These are phyloP conservation scores for Cercospora citrullina DNA, from an alignment of 2,329 filamentous ascomycete species.

Conservation along the genomic window DNA sequence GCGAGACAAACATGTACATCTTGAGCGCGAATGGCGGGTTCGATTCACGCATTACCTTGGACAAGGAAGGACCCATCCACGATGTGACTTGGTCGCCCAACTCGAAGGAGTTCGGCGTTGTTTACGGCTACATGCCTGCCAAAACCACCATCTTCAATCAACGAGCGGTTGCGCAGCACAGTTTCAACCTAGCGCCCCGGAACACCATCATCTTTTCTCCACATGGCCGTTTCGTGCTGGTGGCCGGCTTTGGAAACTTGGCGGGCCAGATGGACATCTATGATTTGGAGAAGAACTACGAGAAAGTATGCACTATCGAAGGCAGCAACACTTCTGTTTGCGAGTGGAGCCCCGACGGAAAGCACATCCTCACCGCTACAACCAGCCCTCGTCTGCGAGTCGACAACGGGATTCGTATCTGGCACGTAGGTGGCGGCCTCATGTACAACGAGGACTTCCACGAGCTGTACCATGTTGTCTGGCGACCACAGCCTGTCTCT, in stretches of 20 bases:
- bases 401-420: conserved; percentile 93
- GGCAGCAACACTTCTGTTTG: conserved; percentile 94
- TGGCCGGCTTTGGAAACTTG: conserved; percentile 96
- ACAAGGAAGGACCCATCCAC: conserved; percentile 97
- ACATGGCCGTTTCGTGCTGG: conserved; percentile 85
- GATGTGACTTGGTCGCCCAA: conserved; percentile 98
- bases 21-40: conserved; percentile 88
- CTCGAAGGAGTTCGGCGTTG: conserved; percentile 94
- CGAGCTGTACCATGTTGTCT: conserved; percentile 84
- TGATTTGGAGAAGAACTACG: conserved; percentile 90
- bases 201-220: conserved; percentile 97
- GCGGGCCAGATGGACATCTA: conserved; percentile 98
- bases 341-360: conserved; percentile 95
- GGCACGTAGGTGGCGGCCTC: conserved; percentile 82
- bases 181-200: conserved; percentile 80
- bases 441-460: conserved; percentile 96
- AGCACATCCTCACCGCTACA: conserved; percentile 94
- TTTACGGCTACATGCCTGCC: conserved; percentile 98
- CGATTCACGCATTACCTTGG: conserved; percentile 76
- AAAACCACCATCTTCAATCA: conserved; percentile 98
- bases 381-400: conserved; percentile 93
- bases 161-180: conserved; percentile 77
- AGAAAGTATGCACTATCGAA: conserved; percentile 90
- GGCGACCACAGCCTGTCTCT: conserved; percentile 72
- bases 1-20: conserved; percentile 95